These are phyloP conservation scores for Epichloe sibirici DNA, from an alignment of 2,329 filamentous ascomycete species.

Conservation along the genomic window DNA sequence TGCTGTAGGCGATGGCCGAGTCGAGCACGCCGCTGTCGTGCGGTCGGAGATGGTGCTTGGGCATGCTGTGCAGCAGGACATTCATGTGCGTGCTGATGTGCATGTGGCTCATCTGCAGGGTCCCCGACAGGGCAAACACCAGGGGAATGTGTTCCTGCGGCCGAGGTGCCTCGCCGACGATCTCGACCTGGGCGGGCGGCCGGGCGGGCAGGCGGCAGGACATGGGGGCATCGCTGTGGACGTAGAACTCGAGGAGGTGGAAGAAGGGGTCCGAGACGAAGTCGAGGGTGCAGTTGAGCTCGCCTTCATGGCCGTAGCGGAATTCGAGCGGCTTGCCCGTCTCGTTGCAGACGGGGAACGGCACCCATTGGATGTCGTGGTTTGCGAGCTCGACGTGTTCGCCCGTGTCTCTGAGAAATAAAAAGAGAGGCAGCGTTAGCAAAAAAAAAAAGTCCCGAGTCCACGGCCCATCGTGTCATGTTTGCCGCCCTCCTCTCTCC, in stretches of 20 bases:
- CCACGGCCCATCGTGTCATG: no score
- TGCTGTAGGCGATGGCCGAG: conserved; percentile 76
- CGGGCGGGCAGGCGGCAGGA: conserved; percentile 79
- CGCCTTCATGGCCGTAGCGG: conserved; percentile 69
- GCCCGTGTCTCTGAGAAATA: conserved; percentile 57
- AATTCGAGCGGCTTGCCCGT: conserved; percentile 73
- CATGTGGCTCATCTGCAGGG: conserved; percentile 76
- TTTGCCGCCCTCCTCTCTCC: background rate
- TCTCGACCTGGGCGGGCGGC: conserved; percentile 46
- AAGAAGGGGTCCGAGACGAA: conserved; percentile 70
- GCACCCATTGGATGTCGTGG: conserved; percentile 81
- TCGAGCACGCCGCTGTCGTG: conserved; percentile 71
- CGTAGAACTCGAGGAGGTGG: conserved; percentile 90
- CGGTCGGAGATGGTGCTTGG: conserved; percentile 48
- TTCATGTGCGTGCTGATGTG: conserved; percentile 87
- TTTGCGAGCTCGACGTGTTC: conserved; percentile 75
- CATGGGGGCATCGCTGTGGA: conserved; percentile 89
- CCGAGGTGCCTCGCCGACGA: conserved; percentile 37
- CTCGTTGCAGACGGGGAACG: conserved; percentile 84
- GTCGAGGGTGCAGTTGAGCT: conserved; percentile 74
- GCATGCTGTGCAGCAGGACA: conserved; percentile 63
- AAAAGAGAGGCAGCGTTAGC: no score
- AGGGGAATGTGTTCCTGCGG: conserved; percentile 63
- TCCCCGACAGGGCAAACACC: conserved; percentile 80
- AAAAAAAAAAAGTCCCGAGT: background rate